Base-by-base conservation (phyloP, 176 grass and related monocot genomes). In the Guadua angustifolia region DNA sequence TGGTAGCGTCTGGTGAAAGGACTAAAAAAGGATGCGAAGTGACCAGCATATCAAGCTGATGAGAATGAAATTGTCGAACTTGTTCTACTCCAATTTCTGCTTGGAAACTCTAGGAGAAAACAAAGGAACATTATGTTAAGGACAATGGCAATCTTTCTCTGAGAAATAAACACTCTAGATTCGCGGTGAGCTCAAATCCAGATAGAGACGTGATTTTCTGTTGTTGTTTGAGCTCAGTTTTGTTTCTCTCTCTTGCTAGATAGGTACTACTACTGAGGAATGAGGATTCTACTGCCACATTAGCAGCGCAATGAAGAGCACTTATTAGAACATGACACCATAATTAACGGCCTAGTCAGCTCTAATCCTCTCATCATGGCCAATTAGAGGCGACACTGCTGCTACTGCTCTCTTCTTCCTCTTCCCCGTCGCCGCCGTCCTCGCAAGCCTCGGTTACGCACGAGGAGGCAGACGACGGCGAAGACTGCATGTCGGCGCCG, bases 361-460 rank as follows among this genome's bases (percentile, higher is more conserved):
- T 83, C 74, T 78, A 67, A 42, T 81, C 18, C 59, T 66, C 38
- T 77, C 64, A 12, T 18, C 62, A 38, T 24, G 55, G 19, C 39
- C 1, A 57, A 32, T 29, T 79, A 61, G 82, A 85, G 9, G 49
- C 82, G 18, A 24, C 77, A 38, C 69, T 33, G 75, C 4, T 40
- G 58, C 74, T 83, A 69, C 19, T 74, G 77, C n/a, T 59, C 32
- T 78, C 87, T 2, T 59, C 74, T 0, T 17, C 58, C n/a, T 36
- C 71, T 0, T 64, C 83, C 0, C 39, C 70, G 7, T 36, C 66
- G 39, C 13, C 52, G 26, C 17, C 16, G 49, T 64, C 1, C 3
- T 36, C 45, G 21, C 51, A 84, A 59, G 77, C 32, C 46, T 91
- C 90, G 43, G 90, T 92, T 19, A 92, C 83, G 68, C 90, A 92